Evolutionary conservation across 805 yeast genomes (phyloP).

Genomic region (Candida caryicola): DNA sequence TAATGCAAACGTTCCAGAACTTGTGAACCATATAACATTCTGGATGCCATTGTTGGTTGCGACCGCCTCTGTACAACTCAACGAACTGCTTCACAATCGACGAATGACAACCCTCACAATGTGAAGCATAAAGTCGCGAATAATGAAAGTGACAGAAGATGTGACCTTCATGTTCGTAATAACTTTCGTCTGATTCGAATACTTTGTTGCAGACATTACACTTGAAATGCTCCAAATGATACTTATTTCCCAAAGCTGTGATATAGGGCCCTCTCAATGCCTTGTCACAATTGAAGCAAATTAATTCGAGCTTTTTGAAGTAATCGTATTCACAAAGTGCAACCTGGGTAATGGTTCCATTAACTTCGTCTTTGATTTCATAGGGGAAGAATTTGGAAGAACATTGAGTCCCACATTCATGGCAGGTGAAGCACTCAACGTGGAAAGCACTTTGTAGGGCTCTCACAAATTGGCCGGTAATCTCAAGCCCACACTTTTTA

Average conservation of each 20-base stretch:
- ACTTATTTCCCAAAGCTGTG: slow-evolving; percentile 87
- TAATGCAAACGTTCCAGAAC: slow-evolving; percentile 87
- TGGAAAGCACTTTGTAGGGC: slow-evolving; percentile 81
- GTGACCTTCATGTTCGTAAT: slow-evolving; percentile 78
- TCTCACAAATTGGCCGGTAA: slow-evolving; percentile 72
- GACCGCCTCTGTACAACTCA: slow-evolving; percentile 86
- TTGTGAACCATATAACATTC: slow-evolving; percentile 98
- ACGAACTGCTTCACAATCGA: slow-evolving; percentile 93
- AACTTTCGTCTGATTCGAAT: slow-evolving; percentile 88
- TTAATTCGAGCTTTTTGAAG: slow-evolving; percentile 75
- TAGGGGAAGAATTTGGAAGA: slow-evolving; percentile 86
- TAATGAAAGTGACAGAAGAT: slow-evolving; percentile 92
- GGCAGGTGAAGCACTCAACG: slow-evolving; percentile 82
- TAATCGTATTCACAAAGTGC: slow-evolving; percentile 88
- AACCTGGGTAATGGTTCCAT: slow-evolving; percentile 26
- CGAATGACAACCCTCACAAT: slow-evolving; percentile 90
- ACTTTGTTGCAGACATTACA: slow-evolving; percentile 83
- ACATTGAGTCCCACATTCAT: slow-evolving; percentile 79
- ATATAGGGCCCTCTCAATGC: slow-evolving; percentile 91
- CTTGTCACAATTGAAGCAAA: slow-evolving; percentile 82
- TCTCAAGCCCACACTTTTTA: slow-evolving; percentile 35
- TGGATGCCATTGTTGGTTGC: slow-evolving; percentile 97
- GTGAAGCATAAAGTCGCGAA: slow-evolving; percentile 77
- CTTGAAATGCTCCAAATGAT: slow-evolving; percentile 92
- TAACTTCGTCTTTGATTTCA: slow-evolving; percentile 45